Evolutionary conservation across 176 grass and related monocot species (phyloP), one percentile per base, ranked within the genome.

Genomic region (Neostapfia colusana): DNA sequence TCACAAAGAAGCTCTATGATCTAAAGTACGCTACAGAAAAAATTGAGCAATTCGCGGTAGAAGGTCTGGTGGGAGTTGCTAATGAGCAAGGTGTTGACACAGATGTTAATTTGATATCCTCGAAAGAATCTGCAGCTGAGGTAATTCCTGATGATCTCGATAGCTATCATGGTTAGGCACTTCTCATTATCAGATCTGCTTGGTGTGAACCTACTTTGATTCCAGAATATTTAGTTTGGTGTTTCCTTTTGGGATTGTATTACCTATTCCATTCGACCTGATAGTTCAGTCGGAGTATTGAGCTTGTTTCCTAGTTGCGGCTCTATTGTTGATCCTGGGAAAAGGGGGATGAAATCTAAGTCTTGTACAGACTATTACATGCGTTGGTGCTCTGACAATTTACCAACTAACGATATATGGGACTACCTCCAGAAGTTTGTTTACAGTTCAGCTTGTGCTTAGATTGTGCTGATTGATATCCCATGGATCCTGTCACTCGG

Each of bases 31-130:
- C 89, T 68, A 92, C 83, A 65, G 63, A 87, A 31, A 92, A 53
- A 60, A 90, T 99, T 2, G 96, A 95, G 87, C 85, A 93, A 44
- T 99, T 95, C 69, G 96, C 96, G 28, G 87, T 58, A 24, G 69
- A 79, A 24, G 90, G 87, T 83, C 89, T 99, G 48, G 72, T 89
- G 41, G 82, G 82, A 68, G 54, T 93, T 84, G 86, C 90, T 85
- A 67, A 81, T 71, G 81, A 88, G 44, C 72, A 83, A 82, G 61
- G 64, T 63, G 60, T 83, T 50, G 89, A 86, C 34, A 38, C 60
- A 24, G 79, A 97, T 40, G 36, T 76, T 64, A 86, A 64, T 16
- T 65, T 76, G 3, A 57, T 53, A 72, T 82, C 42, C 68, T 75
- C 65, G 23, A 89, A 77, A 75, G 84, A 87, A 71, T 78, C 59